Evolutionary conservation across 768 basidiomycete species (phyloP).

Genomic region (Amanita pallidorosea): DNA sequence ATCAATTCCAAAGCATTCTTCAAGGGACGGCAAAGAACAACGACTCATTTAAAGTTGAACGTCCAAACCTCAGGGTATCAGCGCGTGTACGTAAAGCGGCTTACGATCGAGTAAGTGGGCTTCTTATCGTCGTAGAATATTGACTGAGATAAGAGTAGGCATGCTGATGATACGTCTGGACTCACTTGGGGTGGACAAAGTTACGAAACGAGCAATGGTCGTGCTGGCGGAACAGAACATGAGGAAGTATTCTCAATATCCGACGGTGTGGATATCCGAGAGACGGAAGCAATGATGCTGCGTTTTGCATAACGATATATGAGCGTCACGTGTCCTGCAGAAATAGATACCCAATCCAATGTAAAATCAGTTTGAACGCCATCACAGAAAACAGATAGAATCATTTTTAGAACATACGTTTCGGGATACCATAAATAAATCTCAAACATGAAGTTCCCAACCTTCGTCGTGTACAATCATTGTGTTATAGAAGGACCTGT

Average conservation of each 20-base stretch:
- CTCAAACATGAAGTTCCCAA: too few species aligned
- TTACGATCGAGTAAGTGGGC: conserved; percentile 31
- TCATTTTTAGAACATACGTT: too few species aligned
- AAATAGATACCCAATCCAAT: too few species aligned
- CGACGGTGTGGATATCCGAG: conserved; percentile 33
- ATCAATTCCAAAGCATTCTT: conserved; percentile 50
- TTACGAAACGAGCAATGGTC: conserved; percentile 39
- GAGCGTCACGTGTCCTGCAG: not conserved
- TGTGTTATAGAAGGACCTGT: too few species aligned
- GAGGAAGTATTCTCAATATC: conserved; percentile 18
- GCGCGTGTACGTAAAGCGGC: conserved; percentile 32
- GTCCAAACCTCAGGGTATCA: conserved; percentile 15
- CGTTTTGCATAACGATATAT: conserved; percentile 14
- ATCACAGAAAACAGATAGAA: too few species aligned
- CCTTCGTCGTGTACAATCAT: too few species aligned
- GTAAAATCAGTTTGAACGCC: too few species aligned
- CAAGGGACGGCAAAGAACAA: conserved; percentile 21
- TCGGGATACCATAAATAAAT: too few species aligned
- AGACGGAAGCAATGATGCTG: conserved; percentile 36
- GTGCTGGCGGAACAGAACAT: conserved; percentile 23
- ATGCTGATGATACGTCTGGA: conserved; percentile 38
- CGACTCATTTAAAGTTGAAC: conserved; percentile 29
- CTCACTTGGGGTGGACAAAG: conserved; percentile 50
- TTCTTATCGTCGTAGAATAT: not conserved
- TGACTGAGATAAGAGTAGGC: conserved; percentile 15